Percentiles rank a stretch among this genome's conserved stretches.
phyloP scores from a whole-genome alignment of 1,139 yeast species.

The Saccharomyces hybrid region DNA sequence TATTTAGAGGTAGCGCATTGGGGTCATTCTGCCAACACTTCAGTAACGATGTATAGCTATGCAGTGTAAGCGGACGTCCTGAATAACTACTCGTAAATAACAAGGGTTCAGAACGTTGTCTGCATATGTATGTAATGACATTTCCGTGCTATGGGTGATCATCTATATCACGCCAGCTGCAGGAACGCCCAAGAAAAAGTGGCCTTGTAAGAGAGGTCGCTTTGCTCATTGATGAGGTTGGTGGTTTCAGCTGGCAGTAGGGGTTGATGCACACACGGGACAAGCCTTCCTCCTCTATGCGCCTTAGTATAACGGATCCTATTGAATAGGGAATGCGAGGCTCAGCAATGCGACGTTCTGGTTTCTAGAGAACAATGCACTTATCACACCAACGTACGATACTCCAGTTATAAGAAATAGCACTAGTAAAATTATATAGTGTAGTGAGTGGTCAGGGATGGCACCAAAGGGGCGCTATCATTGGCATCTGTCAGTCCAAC shows the following conservation, averaged over 20 bases:
- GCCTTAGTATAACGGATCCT: neutral
- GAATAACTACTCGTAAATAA: neutral
- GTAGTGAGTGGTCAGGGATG: neutral
- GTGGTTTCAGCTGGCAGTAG: neutral
- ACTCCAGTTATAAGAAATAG: neutral
- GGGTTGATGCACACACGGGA: neutral
- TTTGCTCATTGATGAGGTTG: neutral
- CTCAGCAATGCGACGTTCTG: neutral
- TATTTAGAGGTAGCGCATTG: neutral
- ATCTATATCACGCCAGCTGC: neutral
- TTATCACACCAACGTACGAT: neutral
- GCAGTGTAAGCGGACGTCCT: neutral
- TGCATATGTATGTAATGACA: neutral
- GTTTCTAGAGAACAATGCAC: neutral
- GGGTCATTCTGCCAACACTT: neutral
- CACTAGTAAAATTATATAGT: neutral
- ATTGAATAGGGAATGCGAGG: neutral
- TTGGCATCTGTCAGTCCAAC: neutral
- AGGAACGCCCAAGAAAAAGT: neutral
- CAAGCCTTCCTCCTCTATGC: neutral
- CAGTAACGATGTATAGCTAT: neutral
- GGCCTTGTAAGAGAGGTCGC: neutral
- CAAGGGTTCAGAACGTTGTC: neutral
- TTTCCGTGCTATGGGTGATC: neutral
- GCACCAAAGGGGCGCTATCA: neutral